Conservation (phyloP, 495 filamentous ascomycete genomes). For the Hypoxylon fuscum region DNA sequence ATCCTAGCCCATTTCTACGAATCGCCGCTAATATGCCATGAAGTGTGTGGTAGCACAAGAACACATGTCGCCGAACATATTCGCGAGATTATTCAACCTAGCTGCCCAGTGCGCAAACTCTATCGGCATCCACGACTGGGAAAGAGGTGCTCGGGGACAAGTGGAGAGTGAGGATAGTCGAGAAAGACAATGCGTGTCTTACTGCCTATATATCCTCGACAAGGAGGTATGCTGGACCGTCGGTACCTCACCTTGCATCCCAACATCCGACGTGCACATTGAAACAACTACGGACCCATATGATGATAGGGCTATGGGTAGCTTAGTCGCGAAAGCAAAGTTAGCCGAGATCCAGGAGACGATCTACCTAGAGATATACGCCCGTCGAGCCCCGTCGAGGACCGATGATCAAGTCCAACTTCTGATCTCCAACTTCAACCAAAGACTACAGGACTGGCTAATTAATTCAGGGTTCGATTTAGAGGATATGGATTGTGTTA, state of each 20-base stretch:
- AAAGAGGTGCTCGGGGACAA: neutral
- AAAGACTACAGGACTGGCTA: conserved; percentile 13
- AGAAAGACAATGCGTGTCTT: conserved; percentile 24
- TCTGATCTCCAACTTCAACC: conserved; percentile 4
- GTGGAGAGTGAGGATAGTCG: neutral
- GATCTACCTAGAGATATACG: conserved; percentile 23
- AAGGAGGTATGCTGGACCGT: conserved; percentile 20
- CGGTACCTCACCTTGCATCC: conserved; percentile 10
- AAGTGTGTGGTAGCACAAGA: conserved; percentile 33
- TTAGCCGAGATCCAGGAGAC: conserved; percentile 26
- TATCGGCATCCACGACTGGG: conserved; percentile 26
- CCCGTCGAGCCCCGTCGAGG: conserved; percentile 12
- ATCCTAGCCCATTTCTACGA: neutral
- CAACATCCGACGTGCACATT: conserved; percentile 12
- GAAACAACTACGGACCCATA: neutral
- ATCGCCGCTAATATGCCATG: neutral
- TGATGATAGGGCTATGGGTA: neutral
- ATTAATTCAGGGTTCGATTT: neutral
- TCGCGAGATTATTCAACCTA: conserved; percentile 17
- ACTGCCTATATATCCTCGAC: conserved; percentile 30
- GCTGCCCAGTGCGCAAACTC: conserved; percentile 23
- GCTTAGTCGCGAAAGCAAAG: conserved; percentile 11
- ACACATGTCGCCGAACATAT: conserved; percentile 14
- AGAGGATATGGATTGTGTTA: neutral
- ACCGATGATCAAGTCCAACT: conserved; percentile 16